A percentile compares a stretch with the other conserved stretches of the same genome.
Evolutionary conservation across 2,329 filamentous ascomycete genomes (phyloP).

Genomic region (Ophiobolus disseminans): DNA sequence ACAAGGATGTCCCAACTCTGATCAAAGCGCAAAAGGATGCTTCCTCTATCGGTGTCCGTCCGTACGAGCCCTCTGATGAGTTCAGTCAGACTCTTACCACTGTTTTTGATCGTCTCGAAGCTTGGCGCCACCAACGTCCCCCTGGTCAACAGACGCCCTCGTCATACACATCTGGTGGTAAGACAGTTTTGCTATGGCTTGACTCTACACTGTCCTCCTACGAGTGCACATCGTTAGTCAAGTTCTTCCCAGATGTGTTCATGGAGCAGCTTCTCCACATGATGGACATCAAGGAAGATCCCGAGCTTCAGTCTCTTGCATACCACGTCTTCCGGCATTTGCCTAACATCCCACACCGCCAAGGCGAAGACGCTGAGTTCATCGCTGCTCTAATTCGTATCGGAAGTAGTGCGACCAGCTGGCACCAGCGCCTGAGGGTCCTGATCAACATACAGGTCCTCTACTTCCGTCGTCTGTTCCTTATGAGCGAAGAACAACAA

Average conservation of each 20-base stretch:
- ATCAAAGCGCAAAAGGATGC: conserved; percentile 78
- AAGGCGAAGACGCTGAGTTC: conserved; percentile 83
- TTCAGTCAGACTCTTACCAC: conserved; percentile 75
- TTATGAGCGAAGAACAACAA: conserved; percentile 77
- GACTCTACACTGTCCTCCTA: conserved; percentile 89
- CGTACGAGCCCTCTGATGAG: conserved; percentile 79
- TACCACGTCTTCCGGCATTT: conserved; percentile 97
- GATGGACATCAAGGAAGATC: conserved; percentile 99
- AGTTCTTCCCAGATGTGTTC: conserved; percentile 88
- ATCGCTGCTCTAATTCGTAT: conserved; percentile 87
- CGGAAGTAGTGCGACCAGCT: conserved; percentile 81
- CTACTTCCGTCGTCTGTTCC: conserved; percentile 94
- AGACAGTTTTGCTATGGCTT: conserved; percentile 94
- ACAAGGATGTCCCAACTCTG: conserved; percentile 76
- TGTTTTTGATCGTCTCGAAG: conserved; percentile 80
- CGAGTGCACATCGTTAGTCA: conserved; percentile 88
- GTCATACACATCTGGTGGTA: conserved; percentile 92
- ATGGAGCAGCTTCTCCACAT: conserved; percentile 95
- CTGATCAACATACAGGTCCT: conserved; percentile 99
- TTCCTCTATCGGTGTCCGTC: conserved; percentile 82
- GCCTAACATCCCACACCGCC: conserved; percentile 90
- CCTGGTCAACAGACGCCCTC: conserved; percentile 93
- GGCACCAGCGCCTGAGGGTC: conserved; percentile 94
- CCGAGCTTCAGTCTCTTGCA: conserved; percentile 89
- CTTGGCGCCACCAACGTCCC: conserved; percentile 83